Evolutionary conservation across 1,139 yeast genomes (phyloP).

Genomic region (Zygoascus meyerae): DNA sequence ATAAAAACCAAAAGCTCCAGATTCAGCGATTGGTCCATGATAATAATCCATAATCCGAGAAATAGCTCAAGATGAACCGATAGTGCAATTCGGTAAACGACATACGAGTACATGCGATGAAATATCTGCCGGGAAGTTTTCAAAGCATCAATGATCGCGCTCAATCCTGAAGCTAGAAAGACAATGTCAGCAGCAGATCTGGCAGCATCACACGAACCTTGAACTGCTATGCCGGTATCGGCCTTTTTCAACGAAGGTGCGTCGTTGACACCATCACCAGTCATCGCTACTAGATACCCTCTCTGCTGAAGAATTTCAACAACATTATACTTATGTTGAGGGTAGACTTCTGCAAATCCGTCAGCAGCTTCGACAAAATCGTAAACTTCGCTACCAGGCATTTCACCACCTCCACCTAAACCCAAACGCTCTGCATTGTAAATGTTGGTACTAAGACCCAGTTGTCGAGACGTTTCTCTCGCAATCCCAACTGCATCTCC

Average conservation of each 20-base stretch:
- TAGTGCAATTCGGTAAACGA: slow-evolving; percentile 73
- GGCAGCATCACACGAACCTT: slow-evolving; percentile 78
- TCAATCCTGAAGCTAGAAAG: slow-evolving; percentile 73
- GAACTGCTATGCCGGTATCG: slow-evolving; percentile 77
- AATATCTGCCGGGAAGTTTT: slow-evolving; percentile 75
- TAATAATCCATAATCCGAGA: slow-evolving; percentile 70
- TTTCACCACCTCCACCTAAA: slow-evolving; percentile 67
- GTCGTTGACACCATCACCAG: slow-evolving; percentile 79
- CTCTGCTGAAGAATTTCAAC: slow-evolving; percentile 71
- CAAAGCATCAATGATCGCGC: slow-evolving; percentile 70
- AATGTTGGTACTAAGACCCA: slow-evolving; percentile 65
- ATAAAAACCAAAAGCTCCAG: slow-evolving; percentile 66
- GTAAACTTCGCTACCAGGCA: slow-evolving; percentile 69
- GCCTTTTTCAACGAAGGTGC: slow-evolving; percentile 78
- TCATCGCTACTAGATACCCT: slow-evolving; percentile 76
- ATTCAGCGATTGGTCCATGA: slow-evolving; percentile 58
- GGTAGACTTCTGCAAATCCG: slow-evolving; percentile 80
- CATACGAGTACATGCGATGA: slow-evolving; percentile 79
- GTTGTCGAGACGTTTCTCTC: slow-evolving; percentile 64
- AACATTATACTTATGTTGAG: slow-evolving; percentile 75
- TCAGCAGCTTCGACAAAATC: slow-evolving; percentile 75
- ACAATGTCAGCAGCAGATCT: slow-evolving; percentile 77
- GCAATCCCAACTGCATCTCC: slow-evolving; percentile 77
- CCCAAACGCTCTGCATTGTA: slow-evolving; percentile 69
- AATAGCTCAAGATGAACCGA: slow-evolving; percentile 68